Evolutionary conservation across 345 rosid species (phyloP).

Genomic region (Schrenkiella parvula): DNA sequence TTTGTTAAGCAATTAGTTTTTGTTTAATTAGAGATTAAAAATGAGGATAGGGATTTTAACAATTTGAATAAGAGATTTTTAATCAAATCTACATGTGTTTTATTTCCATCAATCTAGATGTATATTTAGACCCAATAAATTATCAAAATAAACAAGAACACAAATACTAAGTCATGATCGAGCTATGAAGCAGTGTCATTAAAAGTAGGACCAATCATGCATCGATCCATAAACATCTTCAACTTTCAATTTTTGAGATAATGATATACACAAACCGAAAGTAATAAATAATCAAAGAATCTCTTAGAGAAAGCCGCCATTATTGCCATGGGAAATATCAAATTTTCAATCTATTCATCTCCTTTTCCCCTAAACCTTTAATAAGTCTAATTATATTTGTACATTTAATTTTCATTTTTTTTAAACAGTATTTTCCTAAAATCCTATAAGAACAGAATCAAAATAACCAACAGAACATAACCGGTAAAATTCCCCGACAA

Average conservation of each 20-base stretch:
- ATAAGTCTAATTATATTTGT: not conserved
- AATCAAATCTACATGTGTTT: no score
- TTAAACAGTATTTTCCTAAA: not conserved
- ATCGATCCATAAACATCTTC: slow-evolving; percentile 6
- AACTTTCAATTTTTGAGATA: slow-evolving; percentile 1
- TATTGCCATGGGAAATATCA: not conserved
- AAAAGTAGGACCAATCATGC: not conserved
- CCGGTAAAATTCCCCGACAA: slow-evolving; percentile 27
- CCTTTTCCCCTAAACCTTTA: not conserved
- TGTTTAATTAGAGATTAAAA: no score
- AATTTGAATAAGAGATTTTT: no score
- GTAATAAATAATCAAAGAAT: slow-evolving; percentile 14
- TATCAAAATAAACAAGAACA: not conserved
- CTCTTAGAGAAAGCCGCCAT: not conserved
- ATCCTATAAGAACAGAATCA: slow-evolving; percentile 24
- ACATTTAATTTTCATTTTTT: not conserved
- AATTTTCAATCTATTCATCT: not conserved
- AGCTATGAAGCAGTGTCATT: not conserved
- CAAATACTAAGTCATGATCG: not conserved
- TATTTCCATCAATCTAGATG: not conserved
- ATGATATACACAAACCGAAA: slow-evolving; percentile 7
- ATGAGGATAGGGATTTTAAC: no score
- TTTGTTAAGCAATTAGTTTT: no score
- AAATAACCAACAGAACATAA: slow-evolving; percentile 33
- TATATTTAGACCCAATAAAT: not conserved